Evolutionary conservation across 306 rosid species (phyloP).

Genomic region (Prinsepia uniflora): DNA sequence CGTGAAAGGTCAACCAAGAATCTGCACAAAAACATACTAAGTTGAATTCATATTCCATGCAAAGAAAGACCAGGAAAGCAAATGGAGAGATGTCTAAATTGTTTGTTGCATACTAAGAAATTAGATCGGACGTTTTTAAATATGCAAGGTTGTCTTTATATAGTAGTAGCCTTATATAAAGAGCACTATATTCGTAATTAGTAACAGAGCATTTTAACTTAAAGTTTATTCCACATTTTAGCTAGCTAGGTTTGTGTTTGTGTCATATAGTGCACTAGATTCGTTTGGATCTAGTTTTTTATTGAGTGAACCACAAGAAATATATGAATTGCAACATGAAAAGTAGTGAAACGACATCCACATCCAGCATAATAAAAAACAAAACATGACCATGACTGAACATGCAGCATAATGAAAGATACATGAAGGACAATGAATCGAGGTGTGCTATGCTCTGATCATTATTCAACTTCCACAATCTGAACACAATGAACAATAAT

Average conservation of each 20-base stretch:
- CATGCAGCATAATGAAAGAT: slow-evolving; percentile 32
- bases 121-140: no score
- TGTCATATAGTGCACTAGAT: not conserved
- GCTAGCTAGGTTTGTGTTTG: not conserved
- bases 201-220: no score
- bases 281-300: not conserved
- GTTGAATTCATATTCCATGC: no score
- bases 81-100: no score
- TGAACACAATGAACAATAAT: slow-evolving; percentile 30
- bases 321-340: not conserved
- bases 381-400: slow-evolving; percentile 45
- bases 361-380: slow-evolving; percentile 34
- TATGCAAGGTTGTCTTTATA: no score
- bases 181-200: no score
- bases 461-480: slow-evolving; percentile 25
- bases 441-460: slow-evolving; percentile 22
- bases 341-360: not conserved
- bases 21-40: no score
- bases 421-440: slow-evolving; percentile 34
- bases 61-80: no score
- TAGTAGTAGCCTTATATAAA: no score
- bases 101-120: no score
- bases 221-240: not conserved
- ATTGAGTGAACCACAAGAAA: slow-evolving; percentile 1
- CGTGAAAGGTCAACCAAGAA: no score